Base-by-base conservation (phyloP, 1,139 yeast species). In the Saccharomycopsis crataegensis region DNA sequence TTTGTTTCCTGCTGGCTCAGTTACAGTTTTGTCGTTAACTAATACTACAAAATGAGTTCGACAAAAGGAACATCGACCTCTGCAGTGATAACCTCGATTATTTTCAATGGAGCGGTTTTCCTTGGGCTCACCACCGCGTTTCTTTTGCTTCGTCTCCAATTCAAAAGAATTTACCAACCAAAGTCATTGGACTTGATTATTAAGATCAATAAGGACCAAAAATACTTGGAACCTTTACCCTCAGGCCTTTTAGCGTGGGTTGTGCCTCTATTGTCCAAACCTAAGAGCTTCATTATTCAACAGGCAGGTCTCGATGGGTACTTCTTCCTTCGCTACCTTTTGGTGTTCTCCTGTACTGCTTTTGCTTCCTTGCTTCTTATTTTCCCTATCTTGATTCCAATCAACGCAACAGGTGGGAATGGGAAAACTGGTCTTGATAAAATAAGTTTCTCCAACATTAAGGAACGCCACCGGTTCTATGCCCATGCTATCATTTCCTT, bases 251-350 rank as follows among this genome's bases (percentile, higher is more conserved):
- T 75, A 50, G 63, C 71, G 9, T 86, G 93, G 94, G 59, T 83
- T 3, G 66, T 76, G 1, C 72, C 71, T 50, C 58, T 84, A 33
- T 59, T 82, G 49, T 59, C 66, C 11, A 80, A 81, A 61, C 81
- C 86, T 1, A 93, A 86, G 60, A 64, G 83, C 1, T 87, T 77
- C 65, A 69, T 89, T 54, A 77, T 93, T 59, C 87, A 86, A 63
- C 89, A 86, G 60, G 76, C 89, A 36, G 95, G 96, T 45, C 68
- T 88, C 11, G 98, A 91, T 67, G 97, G 96, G 14, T 93, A 89
- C 69, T 82, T 90, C 62, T 91, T 87, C 65, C 68, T 88, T 53
- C 76, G 99, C 60, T 93, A 83, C 66, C 66, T 93, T 57, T 79
- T 84, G 54, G 75, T 87, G 50, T 77, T 86, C 56, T 73, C 80